Conservation (phyloP, 768 basidiomycete species). For the Pulveroboletus sp. region DNA sequence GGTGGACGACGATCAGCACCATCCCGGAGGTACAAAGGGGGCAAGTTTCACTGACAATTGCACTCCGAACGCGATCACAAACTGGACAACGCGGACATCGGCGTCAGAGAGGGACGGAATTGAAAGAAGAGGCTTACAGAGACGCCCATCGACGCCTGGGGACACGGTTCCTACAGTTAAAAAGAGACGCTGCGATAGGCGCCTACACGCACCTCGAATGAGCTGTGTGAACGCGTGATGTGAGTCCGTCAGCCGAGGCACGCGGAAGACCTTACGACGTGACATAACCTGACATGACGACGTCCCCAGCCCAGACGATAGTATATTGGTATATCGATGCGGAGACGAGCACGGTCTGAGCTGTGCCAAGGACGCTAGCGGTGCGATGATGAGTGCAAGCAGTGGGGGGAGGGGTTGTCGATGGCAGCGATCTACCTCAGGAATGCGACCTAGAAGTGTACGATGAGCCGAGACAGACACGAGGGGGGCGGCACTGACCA, state of each 20-base stretch:
- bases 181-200: background rate
- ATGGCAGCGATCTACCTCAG: conserved; percentile 17
- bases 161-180: background rate
- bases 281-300: conserved; percentile 23
- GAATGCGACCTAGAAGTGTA: conserved; percentile 22
- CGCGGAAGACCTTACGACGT: conserved; percentile 18
- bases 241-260: background rate
- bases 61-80: conserved; percentile 32
- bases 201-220: conserved; percentile 24
- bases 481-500: conserved; percentile 18
- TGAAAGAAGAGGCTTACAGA: conserved; percentile 18
- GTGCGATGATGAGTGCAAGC: no score
- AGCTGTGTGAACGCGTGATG: conserved; percentile 2
- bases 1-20: conserved; percentile 4
- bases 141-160: conserved; percentile 34
- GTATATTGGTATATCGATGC: conserved; percentile 32
- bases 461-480: background rate
- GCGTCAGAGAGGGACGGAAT: background rate
- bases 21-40: background rate
- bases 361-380: conserved; percentile 25
- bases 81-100: conserved; percentile 13
- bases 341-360: conserved; percentile 27
- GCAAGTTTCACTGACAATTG: conserved; percentile 26
- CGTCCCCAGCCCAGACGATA: conserved; percentile 26
- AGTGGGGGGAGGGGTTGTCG: background rate